phyloP scores from a whole-genome alignment of 2,329 filamentous ascomycete species.

The Verruconis gallopava region DNA sequence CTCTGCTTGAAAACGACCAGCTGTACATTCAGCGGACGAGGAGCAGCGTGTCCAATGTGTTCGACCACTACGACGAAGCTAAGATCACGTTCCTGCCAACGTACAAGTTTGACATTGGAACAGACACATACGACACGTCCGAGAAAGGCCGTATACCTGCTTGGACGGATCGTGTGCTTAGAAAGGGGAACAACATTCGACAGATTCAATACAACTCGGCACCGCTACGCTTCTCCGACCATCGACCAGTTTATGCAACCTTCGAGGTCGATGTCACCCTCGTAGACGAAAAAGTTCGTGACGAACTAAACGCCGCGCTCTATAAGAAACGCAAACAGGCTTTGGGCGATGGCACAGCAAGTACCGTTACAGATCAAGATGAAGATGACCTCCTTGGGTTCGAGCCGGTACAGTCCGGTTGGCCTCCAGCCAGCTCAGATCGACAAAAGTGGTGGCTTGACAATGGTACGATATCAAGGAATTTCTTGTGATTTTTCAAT shows the following conservation, averaged over 20 bases:
- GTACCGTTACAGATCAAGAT: constrained; percentile 47
- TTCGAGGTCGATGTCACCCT: constrained; percentile 77
- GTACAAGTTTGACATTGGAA: constrained; percentile 88
- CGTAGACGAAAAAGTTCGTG: constrained; percentile 61
- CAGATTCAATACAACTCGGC: constrained; percentile 76
- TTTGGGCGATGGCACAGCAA: constrained; percentile 45
- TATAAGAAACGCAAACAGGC: constrained; percentile 45
- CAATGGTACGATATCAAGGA: no score
- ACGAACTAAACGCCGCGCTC: constrained; percentile 58
- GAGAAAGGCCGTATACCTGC: constrained; percentile 92
- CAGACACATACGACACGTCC: constrained; percentile 82
- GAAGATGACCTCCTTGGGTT: constrained; percentile 75
- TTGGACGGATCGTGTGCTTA: constrained; percentile 89
- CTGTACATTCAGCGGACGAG: constrained; percentile 95
- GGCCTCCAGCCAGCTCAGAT: constrained; percentile 51
- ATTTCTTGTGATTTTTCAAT: constrained; percentile 20
- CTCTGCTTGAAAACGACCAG: constrained; percentile 83
- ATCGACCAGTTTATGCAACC: constrained; percentile 83
- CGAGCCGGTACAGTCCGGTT: constrained; percentile 59
- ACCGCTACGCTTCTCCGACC: constrained; percentile 79
- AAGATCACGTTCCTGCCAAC: constrained; percentile 82
- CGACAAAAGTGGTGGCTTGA: constrained; percentile 54
- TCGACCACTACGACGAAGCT: constrained; percentile 84
- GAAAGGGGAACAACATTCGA: constrained; percentile 69
- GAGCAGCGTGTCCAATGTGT: constrained; percentile 76